Evolutionary conservation across 495 filamentous ascomycete species (phyloP), one percentile per base, ranked within the genome.

Genomic region (Lasiosphaeriaceae sp.): DNA sequence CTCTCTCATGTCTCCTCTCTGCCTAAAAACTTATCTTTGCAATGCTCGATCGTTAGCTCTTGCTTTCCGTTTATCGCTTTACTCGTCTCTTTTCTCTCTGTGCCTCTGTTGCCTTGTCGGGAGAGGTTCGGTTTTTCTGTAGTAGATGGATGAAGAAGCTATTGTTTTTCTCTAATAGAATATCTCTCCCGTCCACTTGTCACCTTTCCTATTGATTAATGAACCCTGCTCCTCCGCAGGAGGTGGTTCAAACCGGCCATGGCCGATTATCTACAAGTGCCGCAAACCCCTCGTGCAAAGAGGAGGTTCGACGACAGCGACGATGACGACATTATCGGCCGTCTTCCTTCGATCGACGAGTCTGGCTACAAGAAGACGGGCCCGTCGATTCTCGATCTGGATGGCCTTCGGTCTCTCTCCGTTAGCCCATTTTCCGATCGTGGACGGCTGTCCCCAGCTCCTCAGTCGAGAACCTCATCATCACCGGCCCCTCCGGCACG

Each of bases 371-470:
- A 50, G 34, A 61, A 60, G 24, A 54, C 50, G 11, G 53, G 50
- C 6, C 54, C 66, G 6, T 57, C 60, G 0, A 48, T 64, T 3
- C 57, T 73, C 2, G 59, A 57, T 35, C 67, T 67, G 4, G 58
- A 59, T 14, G 47, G 53, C n/a, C 67, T 70, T 52, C 64, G 71
- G 11, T 60, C 70, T 20, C 57, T 71, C 0, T 64, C 70, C 2
- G 64, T 64, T 29, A 70, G 65, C 56, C 70, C 68, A 2, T 62
- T 66, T 19, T 68, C 70, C 5, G 57, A 52, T 16, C 52, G 39
- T 26, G 56, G 53, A 5, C 47, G 47, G 17, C 29, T 49, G 1
- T 60, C 58, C 1, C 58, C 62, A n/a, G 20, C n/a, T 31, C 26
- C 26, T 31, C 59, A 14, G 11, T 37, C 55, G 39, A 43, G 8